phyloP scores from a whole-genome alignment of 192 early-diverging fungal species.

The Podila horticola region DNA sequence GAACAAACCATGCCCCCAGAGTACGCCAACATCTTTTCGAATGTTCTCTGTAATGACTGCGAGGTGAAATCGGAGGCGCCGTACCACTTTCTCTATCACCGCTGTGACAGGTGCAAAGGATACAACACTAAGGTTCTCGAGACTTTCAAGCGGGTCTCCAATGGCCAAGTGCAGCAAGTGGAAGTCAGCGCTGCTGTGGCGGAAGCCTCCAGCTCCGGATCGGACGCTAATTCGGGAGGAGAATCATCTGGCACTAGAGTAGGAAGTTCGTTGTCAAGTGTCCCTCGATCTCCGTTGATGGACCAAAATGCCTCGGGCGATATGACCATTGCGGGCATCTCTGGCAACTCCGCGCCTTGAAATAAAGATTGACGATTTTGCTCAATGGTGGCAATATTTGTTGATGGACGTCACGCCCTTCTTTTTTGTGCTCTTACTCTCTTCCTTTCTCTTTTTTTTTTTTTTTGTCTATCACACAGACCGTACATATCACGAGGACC shows the following conservation, averaged over 20 bases:
- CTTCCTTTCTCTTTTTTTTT: background rate
- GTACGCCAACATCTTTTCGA: slow-evolving; percentile 76
- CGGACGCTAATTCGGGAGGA: slow-evolving; percentile 31
- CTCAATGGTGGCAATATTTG: background rate
- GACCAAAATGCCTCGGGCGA: slow-evolving; percentile 50
- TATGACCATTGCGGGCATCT: slow-evolving; percentile 46
- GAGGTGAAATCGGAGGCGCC: slow-evolving; percentile 83
- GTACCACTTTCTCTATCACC: slow-evolving; percentile 98
- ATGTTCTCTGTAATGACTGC: slow-evolving; percentile 96
- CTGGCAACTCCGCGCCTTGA: slow-evolving; percentile 43
- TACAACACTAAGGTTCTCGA: slow-evolving; percentile 91
- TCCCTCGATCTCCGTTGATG: slow-evolving; percentile 30
- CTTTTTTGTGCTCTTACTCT: slow-evolving; percentile 6
- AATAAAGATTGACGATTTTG: background rate
- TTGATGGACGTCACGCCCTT: background rate
- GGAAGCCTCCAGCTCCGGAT: slow-evolving; percentile 13
- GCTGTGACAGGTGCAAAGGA: slow-evolving; percentile 84
- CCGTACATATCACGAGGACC: background rate
- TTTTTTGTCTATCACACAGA: background rate
- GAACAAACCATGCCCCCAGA: slow-evolving; percentile 91
- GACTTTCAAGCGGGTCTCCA: slow-evolving; percentile 55
- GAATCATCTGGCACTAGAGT: background rate
- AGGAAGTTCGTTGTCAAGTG: background rate
- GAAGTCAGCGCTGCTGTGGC: slow-evolving; percentile 25
- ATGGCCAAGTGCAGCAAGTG: slow-evolving; percentile 35